Base-by-base conservation (phyloP, 345 rosid genomes). In the Corchorus capsularis region DNA sequence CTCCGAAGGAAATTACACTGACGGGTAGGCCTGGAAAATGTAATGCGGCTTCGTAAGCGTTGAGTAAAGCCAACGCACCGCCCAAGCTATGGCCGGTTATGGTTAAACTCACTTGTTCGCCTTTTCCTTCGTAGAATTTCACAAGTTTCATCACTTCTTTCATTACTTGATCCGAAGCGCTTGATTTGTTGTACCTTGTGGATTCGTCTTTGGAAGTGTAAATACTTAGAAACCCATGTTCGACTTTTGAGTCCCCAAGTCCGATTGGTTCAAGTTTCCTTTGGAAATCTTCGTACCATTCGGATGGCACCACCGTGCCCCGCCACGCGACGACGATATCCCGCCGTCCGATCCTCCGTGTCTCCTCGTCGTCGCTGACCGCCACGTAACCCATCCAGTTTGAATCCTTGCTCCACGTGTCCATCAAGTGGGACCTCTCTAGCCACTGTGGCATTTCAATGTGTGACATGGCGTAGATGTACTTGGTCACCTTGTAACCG, bases 321-420 rank as follows among this genome's bases (percentile, higher is more conserved):
- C 88, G 77, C 86, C 87, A 88, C 0, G 82, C 82, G 47, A 86
- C 83, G 6, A 79, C 80, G 11, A 84, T 81, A 46, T 86, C 88
- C 35, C 87, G 74, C 34, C 91, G 81, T 6, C 89, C 91, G 7
- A 88, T 81, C 74, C 84, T 39, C 4, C 1, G 9, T 0, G 83
- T 72, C 73, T 79, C 86, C 57, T 78, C 77, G 3, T 84, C 81
- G 27, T 74, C 60, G 13, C 83, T 80, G n/a, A 76, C 81, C 0
- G 88, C 86, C 20, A 86, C 78, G 3, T 77, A 88, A 5, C 91
- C 88, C 68, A 88, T 78, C 91, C 88, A 86, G 39, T 86, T 86
- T 46, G 89, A 82, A 43, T 84, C 85, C 54, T 79, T 81, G 80
- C 86, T 82, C 86, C 87, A 79, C 0, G 63, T 65, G 12, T 79